phyloP scores from a whole-genome alignment of 108 stramenopile genomes.

The Pseudonitzschia pungens region DNA sequence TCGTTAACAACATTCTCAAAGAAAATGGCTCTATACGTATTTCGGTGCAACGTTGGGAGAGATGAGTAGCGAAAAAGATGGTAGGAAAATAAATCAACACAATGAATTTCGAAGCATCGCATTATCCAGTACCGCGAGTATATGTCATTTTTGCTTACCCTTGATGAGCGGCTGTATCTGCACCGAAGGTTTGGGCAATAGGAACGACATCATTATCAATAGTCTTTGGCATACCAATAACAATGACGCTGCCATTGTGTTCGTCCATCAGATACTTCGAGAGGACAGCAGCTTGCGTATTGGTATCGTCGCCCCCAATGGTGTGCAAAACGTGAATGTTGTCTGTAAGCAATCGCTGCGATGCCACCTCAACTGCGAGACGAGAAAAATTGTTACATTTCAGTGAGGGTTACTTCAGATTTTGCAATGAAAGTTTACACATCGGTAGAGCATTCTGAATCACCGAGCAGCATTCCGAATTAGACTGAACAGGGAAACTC shows the following conservation, averaged over 20 bases:
- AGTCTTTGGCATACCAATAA: slow-evolving; percentile 90
- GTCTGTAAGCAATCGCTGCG: slow-evolving; percentile 78
- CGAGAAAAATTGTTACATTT: no score
- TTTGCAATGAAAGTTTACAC: no score
- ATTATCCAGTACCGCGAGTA: neutral
- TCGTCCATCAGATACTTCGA: slow-evolving; percentile 81
- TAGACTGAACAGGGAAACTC: neutral
- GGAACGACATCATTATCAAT: slow-evolving; percentile 90
- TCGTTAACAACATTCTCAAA: slow-evolving; percentile 86
- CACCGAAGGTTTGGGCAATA: slow-evolving; percentile 88
- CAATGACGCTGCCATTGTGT: slow-evolving; percentile 79
- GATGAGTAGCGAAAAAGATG: neutral
- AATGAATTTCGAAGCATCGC: neutral
- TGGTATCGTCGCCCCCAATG: slow-evolving; percentile 93
- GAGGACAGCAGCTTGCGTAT: slow-evolving; percentile 88
- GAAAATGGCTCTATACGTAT: slow-evolving; percentile 51
- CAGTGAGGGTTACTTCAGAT: no score
- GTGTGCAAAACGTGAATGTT: slow-evolving; percentile 87
- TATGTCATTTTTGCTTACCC: slow-evolving; percentile 27
- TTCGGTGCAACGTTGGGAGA: neutral
- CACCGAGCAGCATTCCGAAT: neutral
- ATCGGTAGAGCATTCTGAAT: no score
- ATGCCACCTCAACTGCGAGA: slow-evolving; percentile 66
- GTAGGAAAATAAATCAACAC: no score
- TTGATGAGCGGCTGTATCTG: slow-evolving; percentile 86